These are phyloP conservation scores for Fusarium graminum DNA, from an alignment of 2,329 filamentous ascomycete species.

Conservation along the genomic window DNA sequence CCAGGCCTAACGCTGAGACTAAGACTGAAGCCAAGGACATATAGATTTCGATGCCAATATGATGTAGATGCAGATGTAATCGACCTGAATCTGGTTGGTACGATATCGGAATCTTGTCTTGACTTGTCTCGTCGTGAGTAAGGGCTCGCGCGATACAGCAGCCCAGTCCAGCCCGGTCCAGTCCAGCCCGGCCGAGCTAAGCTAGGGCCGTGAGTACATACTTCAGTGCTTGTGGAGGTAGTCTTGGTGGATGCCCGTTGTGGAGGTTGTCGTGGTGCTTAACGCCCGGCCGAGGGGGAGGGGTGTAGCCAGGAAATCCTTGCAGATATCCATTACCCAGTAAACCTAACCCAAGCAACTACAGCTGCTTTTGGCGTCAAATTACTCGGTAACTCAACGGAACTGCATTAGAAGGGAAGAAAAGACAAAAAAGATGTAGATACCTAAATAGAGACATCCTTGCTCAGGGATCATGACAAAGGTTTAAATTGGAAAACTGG, in stretches of 20 bases:
- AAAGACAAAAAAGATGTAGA: constrained; percentile 41
- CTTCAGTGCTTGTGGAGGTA: constrained; percentile 44
- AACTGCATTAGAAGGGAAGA: constrained; percentile 34
- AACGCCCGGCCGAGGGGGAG: constrained; percentile 34
- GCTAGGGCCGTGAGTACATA: constrained; percentile 40
- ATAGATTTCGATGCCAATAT: constrained; percentile 20
- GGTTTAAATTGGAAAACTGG: constrained; percentile 18
- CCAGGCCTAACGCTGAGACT: constrained; percentile 14
- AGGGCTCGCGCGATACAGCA: constrained; percentile 28
- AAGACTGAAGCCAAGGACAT: constrained; percentile 23
- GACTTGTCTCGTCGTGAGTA: constrained; percentile 23
- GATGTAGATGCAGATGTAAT: constrained; percentile 11
- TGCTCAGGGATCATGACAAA: constrained; percentile 28
- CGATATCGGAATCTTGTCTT: constrained; percentile 31
- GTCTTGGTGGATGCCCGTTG: constrained; percentile 36
- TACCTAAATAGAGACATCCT: constrained; percentile 40
- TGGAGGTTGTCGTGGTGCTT: constrained; percentile 38
- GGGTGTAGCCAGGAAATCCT: constrained; percentile 39
- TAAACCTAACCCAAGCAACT: constrained; percentile 38
- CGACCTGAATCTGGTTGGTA: constrained; percentile 36
- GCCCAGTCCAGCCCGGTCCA: constrained; percentile 24
- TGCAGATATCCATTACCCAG: constrained; percentile 20
- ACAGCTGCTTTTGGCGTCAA: constrained; percentile 40
- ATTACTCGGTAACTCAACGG: constrained; percentile 45
- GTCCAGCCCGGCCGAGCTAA: constrained; percentile 24